Conservation (phyloP, 116 monocot genomes). For the Trichopus zeylanicus region DNA sequence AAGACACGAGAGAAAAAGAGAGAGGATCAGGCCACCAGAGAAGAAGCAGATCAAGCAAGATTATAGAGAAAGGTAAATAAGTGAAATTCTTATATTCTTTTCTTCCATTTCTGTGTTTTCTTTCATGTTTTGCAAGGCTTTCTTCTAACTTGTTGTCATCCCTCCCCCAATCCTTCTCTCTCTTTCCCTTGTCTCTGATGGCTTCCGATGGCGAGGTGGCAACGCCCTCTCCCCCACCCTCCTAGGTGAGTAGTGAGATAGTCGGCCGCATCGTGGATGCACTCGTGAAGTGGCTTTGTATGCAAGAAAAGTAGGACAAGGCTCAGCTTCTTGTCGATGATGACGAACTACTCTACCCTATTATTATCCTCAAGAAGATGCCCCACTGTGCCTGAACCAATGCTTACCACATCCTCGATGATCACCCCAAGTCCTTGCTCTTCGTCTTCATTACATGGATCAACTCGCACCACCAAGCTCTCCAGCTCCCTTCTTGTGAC, state of each 20-base stretch:
- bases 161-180: too few relatives aligned
- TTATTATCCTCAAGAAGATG: conserved; percentile 42
- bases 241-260: conserved; percentile 20
- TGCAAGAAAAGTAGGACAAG: conserved; percentile 23
- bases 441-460: too few relatives aligned
- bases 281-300: conserved; percentile 40
- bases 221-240: background rate
- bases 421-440: conserved; percentile 23
- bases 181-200: background rate
- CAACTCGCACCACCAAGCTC: too few relatives aligned
- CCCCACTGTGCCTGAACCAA: conserved; percentile 36
- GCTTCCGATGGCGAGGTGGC: background rate
- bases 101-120: too few relatives aligned
- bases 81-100: too few relatives aligned
- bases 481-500: too few relatives aligned
- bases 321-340: conserved; percentile 63
- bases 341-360: conserved; percentile 66
- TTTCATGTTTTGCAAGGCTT: too few relatives aligned
- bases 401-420: conserved; percentile 56
- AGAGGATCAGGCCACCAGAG: too few relatives aligned
- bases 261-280: conserved; percentile 39
- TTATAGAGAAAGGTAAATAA: too few relatives aligned
- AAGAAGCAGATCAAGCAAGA: too few relatives aligned
- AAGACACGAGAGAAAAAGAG: too few relatives aligned
- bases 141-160: too few relatives aligned